Base-by-base conservation (phyloP, 768 basidiomycete species). In the Dentipellis fragilis region DNA sequence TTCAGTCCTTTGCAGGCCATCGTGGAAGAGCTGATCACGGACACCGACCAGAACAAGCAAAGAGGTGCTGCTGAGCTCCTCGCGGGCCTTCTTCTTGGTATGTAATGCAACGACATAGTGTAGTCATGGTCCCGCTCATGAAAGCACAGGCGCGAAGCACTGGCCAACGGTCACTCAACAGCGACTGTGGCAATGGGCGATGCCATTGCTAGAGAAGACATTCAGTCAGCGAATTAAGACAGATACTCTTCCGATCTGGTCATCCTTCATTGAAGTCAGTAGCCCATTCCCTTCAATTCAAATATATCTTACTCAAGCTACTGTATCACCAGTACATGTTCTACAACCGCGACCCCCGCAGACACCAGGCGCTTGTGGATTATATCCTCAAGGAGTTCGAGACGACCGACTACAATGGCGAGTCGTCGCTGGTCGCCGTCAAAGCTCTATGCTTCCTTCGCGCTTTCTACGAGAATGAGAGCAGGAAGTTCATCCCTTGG, bases 41-140 rank as follows among this genome's bases (percentile, higher is more conserved):
- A 89, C 63, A 80, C 85, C 58, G 83, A 89, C 59, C 85, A 89
- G 57, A 87, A 94, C 69, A 90, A 92, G 70, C 91, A 91, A 65
- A 77, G 93, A 34, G 91, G 89, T 2, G 84, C 89, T 9, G 90
- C 90, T 4, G 93, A 96, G 68, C 74, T 93, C 52, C 66, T 93
- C 8, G 88, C 87, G 2, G 87, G 87, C 22, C 58, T 87, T n/a
- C 67, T 88, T 21, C 77, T 78, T 59, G 86, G 85, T 79, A 63
- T 17, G 54, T 23, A 14, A 9, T 10, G 7, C 16, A 21, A 23
- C 9, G 38, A 21, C 2, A 8, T 59, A 14, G 39, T 17, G 5
- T n/a, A 12, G 22, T n/a, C 29, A 65, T 51, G 4, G 23, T 4
- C 12, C 19, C 4, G 46, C 54, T 61, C 42, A 55, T 12, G 38